phyloP scores from a whole-genome alignment of 2,329 filamentous ascomycete species.

The Penicillium sp. region DNA sequence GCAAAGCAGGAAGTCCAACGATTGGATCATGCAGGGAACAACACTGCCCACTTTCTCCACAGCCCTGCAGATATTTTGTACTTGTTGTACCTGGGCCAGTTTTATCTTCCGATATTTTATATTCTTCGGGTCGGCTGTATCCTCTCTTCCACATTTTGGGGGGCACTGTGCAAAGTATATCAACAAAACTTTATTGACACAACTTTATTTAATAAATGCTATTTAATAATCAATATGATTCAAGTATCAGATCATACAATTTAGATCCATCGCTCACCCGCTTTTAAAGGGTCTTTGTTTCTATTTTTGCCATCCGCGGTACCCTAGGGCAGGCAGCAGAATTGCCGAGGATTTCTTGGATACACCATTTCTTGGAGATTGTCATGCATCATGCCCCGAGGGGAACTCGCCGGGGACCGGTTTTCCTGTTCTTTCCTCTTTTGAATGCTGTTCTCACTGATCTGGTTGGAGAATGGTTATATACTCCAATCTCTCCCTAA shows the following conservation, averaged over 20 bases:
- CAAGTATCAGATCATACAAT: too few relatives aligned
- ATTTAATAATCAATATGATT: too few relatives aligned
- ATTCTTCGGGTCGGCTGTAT: not conserved
- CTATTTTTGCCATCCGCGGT: conserved; percentile 6
- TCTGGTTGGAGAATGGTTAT: not conserved
- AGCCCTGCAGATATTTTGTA: not conserved
- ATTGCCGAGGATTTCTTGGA: conserved; percentile 3
- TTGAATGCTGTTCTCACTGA: not conserved
- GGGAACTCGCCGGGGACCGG: not conserved
- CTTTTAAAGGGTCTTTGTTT: not conserved
- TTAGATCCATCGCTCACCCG: not conserved
- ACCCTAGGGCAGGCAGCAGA: conserved; percentile 10
- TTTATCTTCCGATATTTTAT: not conserved
- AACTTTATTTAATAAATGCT: too few relatives aligned
- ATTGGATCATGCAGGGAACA: not conserved
- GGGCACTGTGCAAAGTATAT: too few relatives aligned
- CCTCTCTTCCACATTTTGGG: not conserved
- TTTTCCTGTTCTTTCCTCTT: not conserved
- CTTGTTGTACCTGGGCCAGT: not conserved
- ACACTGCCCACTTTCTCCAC: conserved; percentile 1
- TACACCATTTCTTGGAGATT: not conserved
- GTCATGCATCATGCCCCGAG: not conserved
- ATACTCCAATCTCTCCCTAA: not conserved
- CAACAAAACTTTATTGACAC: too few relatives aligned
- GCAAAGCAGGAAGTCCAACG: not conserved